These are phyloP conservation scores for Paecilomyces niveus DNA, from an alignment of 2,329 filamentous ascomycete genomes.

Conservation along the genomic window DNA sequence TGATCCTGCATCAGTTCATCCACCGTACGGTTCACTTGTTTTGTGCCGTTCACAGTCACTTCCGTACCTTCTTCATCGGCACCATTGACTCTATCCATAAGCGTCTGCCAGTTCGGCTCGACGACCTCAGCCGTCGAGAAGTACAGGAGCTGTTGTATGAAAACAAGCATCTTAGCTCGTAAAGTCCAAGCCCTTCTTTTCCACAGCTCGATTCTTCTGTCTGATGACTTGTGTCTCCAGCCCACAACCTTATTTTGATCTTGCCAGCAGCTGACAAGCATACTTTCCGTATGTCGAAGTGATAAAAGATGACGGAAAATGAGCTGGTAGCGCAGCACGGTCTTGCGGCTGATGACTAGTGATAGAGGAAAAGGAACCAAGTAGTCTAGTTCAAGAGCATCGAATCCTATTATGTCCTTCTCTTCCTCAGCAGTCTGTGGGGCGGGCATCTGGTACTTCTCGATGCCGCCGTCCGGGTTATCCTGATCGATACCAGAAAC, in stretches of 20 bases:
- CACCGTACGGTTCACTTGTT: constrained; percentile 66
- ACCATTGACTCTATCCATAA: constrained; percentile 77
- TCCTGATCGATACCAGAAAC: constrained; percentile 93
- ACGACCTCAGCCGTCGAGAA: constrained; percentile 97
- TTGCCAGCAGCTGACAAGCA: constrained; percentile 82
- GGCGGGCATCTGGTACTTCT: constrained; percentile 66
- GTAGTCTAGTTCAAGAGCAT: constrained; percentile 90
- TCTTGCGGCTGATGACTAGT: constrained; percentile 91
- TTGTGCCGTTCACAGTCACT: constrained; percentile 31
- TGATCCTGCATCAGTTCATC: constrained; percentile 99
- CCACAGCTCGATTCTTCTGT: constrained; percentile 74
- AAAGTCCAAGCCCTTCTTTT: constrained; percentile 89
- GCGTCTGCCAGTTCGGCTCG: constrained; percentile 90
- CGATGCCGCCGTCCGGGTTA: constrained; percentile 51
- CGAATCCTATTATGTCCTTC: constrained; percentile 83
- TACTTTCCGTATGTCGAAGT: constrained; percentile 78
- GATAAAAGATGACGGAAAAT: constrained; percentile 92
- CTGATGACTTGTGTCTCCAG: constrained; percentile 75
- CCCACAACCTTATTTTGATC: constrained; percentile 73
- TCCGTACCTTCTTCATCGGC: constrained; percentile 39
- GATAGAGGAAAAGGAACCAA: constrained; percentile 91
- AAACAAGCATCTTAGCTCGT: constrained; percentile 88
- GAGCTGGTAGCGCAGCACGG: constrained; percentile 91
- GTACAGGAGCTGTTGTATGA: constrained; percentile 92
- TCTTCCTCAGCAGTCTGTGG: constrained; percentile 61